Conservation (phyloP, 371 early-diverging fungal species). For the Circinella umbellata region DNA sequence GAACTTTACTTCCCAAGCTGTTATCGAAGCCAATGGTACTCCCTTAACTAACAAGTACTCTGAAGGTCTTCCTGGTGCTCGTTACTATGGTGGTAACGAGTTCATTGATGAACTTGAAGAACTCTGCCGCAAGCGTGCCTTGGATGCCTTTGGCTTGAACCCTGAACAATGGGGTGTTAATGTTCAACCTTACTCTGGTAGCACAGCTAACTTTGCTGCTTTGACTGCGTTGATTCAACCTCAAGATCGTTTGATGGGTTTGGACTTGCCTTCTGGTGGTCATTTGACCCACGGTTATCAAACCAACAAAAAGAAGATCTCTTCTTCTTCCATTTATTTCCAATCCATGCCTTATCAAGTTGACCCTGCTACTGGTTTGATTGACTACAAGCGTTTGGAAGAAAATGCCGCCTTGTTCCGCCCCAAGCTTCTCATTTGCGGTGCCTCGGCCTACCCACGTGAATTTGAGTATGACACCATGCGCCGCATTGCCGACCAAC, state of each 20-base stretch:
- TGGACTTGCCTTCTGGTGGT: conserved; percentile 99
- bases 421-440: conserved; percentile 98
- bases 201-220: conserved; percentile 98
- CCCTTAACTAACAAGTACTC: conserved; percentile 99
- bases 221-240: conserved; percentile 96
- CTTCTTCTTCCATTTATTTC: conserved; percentile 97
- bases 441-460: conserved; percentile 97
- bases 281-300: conserved; percentile 99
- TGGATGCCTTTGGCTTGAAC: conserved; percentile 92
- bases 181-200: conserved; percentile 98
- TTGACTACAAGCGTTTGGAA: conserved; percentile 96
- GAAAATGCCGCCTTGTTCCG: conserved; percentile 92
- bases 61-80: conserved; percentile 97
- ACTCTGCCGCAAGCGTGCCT: conserved; percentile 96
- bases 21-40: conserved; percentile 98
- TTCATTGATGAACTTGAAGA: conserved; percentile 96
- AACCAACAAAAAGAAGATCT: conserved; percentile 99
- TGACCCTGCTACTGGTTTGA: conserved; percentile 82
- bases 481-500: conserved; percentile 91
- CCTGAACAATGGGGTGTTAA: conserved; percentile 98
- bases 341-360: conserved; percentile 98
- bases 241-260: conserved; percentile 98
- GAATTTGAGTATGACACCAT: conserved; percentile 98
- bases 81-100: conserved; percentile 97
- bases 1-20: conserved; percentile 98